These are phyloP conservation scores for Penicillium sumatraense DNA, from an alignment of 2,329 filamentous ascomycete genomes.

Conservation along the genomic window DNA sequence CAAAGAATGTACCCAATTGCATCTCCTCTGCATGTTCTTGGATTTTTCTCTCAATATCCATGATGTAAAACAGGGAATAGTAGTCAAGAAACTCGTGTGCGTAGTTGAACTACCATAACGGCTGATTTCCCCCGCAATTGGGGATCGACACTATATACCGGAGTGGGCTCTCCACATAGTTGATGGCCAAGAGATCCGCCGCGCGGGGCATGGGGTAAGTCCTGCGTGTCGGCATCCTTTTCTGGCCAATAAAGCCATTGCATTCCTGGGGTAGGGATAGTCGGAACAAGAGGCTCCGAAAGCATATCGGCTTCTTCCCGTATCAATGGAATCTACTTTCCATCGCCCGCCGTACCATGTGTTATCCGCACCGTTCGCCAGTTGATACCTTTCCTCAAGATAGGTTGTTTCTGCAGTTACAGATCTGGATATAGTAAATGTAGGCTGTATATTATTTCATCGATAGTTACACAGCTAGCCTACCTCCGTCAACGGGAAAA, in stretches of 20 bases:
- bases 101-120: no score
- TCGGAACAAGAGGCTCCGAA: not conserved
- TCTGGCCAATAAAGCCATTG: no score
- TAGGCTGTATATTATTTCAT: no score
- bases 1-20: not conserved
- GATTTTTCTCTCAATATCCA: not conserved
- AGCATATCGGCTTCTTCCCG: not conserved
- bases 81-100: not conserved
- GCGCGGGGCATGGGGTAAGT: not conserved
- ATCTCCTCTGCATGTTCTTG: not conserved
- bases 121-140: not conserved
- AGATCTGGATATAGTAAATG: no score
- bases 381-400: no score
- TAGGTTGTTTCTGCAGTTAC: no score
- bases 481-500: constrained; percentile 55
- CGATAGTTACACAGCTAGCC: not conserved
- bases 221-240: not conserved
- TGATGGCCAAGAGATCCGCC: not conserved
- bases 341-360: no score
- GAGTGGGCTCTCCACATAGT: not conserved
- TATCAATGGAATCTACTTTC: not conserved
- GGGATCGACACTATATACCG: not conserved
- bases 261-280: no score
- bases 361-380: no score
- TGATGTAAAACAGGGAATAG: not conserved